Evolutionary conservation across 441 rosid species (phyloP), one percentile per base, ranked within the genome.

Genomic region (Breynia disticha): DNA sequence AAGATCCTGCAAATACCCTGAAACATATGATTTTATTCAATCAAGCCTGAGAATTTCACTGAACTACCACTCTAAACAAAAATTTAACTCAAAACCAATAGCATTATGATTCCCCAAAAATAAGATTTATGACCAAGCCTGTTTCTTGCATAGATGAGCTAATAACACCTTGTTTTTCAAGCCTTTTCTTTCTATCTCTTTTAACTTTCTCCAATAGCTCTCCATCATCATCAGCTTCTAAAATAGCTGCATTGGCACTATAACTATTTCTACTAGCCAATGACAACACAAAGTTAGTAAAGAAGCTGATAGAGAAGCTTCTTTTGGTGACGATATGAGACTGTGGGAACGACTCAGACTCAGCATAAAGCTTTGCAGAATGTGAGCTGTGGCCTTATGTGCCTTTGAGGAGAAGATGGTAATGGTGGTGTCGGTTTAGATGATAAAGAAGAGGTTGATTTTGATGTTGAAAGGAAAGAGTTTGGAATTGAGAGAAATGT

Each of bases 1-100:
- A 12, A 87, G 67, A 59, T 91, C 96, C 73, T 86, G 98, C 81
- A 87, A 70, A 76, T 81, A 87, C 50, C 94, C 96, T 87, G 89
- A 55, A 67, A 47, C 46, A 41, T 17, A 52, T 57, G 38, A 50
- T 60, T 66, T 51, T 54, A 61, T 56, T 22, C 18, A 11, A 2
- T 41, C 13, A 41, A 41, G 4, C 35, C 35, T 3, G n/a, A 41
- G 44, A 15, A 41, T 41, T 41, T 15, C 44, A 28, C 35, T 28
- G 35, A 28, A 28, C 5, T 9, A 28, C 35, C 35, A 28, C n/a
- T n/a, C n/a, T n/a, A n/a, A n/a, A n/a, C n/a, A n/a, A n/a, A 28
- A 28, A 28, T 28, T 28, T 28, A 9, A 28, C 35, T 4, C 35
- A 28, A 0, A 28, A 28, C 8, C 35, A 2, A 28, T 28, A 28